Base-by-base conservation (phyloP, 306 rosid genomes). In the Dryas drummondii region DNA sequence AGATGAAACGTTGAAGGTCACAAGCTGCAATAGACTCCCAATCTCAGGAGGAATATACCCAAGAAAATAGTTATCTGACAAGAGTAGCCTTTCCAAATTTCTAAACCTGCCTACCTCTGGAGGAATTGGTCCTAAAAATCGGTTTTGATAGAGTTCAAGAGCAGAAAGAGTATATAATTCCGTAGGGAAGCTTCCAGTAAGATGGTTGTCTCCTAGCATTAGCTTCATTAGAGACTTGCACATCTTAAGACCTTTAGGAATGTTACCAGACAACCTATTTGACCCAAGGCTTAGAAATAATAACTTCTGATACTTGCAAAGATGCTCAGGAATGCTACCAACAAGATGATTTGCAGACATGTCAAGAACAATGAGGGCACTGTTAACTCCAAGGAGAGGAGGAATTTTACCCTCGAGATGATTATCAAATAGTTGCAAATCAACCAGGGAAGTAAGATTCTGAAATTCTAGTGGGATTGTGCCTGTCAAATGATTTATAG, bases 221-320 rank as follows among this genome's bases (percentile, higher is more conserved):
- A 91, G 89, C 81, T 91, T 93, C 76, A 80, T 80, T 32, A 91
- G 88, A 56, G 93, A 85, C 83, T 82, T 87, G 77, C 96, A 91
- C 9, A 83, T 85, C 85, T 79, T 88, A 8, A 91, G 78, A 76
- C 88, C 87, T 75, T 68, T 51, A 41, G 96, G 96, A 73, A 91
- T 85, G 53, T 86, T 86, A 57, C 96, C 93, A n/a, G 82, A 82
- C 68, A 91, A 68, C 69, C 70, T 80, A 84, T 91, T 91, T 22
- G 91, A 88, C 32, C 96, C 96, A 15, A 88, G 90, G 88, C 96
- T 91, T 61, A 91, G 78, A 76, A 88, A 91, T 69, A 79, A 85
- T 72, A 91, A 74, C 71, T 75, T 76, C 81, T 79, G 85, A 79
- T 82, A 74, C 68, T 70, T 71, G 79, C 96, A 91, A 58, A 91